Evolutionary conservation across 306 rosid genomes (phyloP).

Genomic region (Prunus mume): DNA sequence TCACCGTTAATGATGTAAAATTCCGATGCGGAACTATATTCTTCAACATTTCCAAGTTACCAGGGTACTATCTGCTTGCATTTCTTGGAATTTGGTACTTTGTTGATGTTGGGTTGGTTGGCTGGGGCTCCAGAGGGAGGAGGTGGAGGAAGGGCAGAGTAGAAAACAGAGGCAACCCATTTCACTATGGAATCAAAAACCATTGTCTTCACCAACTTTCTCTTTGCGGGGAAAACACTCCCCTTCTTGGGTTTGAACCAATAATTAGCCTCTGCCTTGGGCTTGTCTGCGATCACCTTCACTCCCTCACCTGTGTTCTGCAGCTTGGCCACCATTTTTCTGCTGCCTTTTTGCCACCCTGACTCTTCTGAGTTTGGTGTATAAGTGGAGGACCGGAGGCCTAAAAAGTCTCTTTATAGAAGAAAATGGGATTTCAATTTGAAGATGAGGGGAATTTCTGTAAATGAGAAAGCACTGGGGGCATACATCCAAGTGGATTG

Average conservation of each 20-base stretch:
- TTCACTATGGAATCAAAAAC: slow-evolving; percentile 8
- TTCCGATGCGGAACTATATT: too few relatives aligned
- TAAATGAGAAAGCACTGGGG: too few relatives aligned
- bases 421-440: too few relatives aligned
- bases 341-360: not conserved
- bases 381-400: too few relatives aligned
- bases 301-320: not conserved
- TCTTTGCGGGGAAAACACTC: slow-evolving; percentile 45
- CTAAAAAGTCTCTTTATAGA: too few relatives aligned
- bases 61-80: not conserved
- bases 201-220: slow-evolving; percentile 35
- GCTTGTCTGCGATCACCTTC: not conserved
- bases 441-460: too few relatives aligned
- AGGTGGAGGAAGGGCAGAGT: not conserved
- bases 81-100: not conserved
- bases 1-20: too few relatives aligned
- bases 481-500: too few relatives aligned
- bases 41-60: too few relatives aligned
- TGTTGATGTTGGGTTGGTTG: not conserved
- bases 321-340: too few relatives aligned
- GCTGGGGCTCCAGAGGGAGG: not conserved
- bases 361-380: too few relatives aligned
- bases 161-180: slow-evolving; percentile 4
- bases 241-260: slow-evolving; percentile 16
- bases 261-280: too few relatives aligned